Percentiles rank a stretch among this genome's conserved stretches.
Evolutionary conservation across 2,329 filamentous ascomycete species (phyloP).

Genomic region (Sarocladiaceae sp.): DNA sequence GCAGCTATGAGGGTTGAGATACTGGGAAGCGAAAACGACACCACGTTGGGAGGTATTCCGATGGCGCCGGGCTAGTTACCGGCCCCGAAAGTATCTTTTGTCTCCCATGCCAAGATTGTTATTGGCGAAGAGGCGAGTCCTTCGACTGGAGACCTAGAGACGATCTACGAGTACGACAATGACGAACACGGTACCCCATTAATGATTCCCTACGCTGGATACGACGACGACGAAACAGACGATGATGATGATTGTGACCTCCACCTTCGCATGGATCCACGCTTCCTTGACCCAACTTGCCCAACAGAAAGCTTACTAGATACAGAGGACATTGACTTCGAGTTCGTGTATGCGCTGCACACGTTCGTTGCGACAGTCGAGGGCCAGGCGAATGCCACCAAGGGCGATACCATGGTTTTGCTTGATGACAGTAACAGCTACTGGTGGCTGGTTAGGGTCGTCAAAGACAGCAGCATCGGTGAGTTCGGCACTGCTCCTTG

Average conservation of each 20-base stretch:
- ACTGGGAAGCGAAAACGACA: neutral
- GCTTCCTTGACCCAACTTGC: slow-evolving; percentile 70
- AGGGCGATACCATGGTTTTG: slow-evolving; percentile 97
- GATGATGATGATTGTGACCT: slow-evolving; percentile 60
- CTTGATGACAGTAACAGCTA: slow-evolving; percentile 99
- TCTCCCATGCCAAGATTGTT: neutral
- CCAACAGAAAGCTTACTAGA: slow-evolving; percentile 81
- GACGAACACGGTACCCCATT: slow-evolving; percentile 27
- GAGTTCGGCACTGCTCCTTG: slow-evolving; percentile 18
- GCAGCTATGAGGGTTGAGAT: neutral
- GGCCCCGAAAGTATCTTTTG: neutral
- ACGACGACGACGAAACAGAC: slow-evolving; percentile 35
- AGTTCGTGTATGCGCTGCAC: slow-evolving; percentile 97
- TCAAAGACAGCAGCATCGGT: slow-evolving; percentile 95
- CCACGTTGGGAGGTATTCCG: neutral
- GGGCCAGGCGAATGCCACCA: slow-evolving; percentile 95
- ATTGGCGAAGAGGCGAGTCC: neutral
- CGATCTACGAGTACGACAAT: slow-evolving; percentile 17
- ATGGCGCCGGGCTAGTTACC: neutral
- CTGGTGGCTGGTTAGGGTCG: slow-evolving; percentile 97
- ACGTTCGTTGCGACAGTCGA: slow-evolving; percentile 98
- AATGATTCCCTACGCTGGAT: slow-evolving; percentile 38
- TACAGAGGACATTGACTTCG: slow-evolving; percentile 98
- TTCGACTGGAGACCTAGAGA: neutral
- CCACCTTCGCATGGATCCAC: slow-evolving; percentile 49